These are phyloP conservation scores for Musa balbisiana DNA, from an alignment of 202 grass and related monocot genomes.

Conservation along the genomic window DNA sequence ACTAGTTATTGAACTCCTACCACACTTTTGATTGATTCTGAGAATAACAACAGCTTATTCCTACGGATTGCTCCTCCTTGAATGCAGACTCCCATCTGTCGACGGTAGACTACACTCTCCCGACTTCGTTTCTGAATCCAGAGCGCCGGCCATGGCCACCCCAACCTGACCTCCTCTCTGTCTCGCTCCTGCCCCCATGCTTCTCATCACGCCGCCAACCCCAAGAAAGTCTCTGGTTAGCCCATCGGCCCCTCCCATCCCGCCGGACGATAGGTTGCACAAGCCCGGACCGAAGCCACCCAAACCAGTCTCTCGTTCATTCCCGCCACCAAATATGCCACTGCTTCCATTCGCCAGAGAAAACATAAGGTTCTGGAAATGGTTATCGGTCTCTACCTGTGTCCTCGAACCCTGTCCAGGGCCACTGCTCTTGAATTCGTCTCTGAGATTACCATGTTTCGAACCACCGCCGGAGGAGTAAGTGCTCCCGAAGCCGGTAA, in stretches of 20 bases:
- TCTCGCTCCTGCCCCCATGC: too few relatives aligned
- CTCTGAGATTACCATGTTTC: not conserved
- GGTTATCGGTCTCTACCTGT: constrained; percentile 36
- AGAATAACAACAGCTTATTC: too few relatives aligned
- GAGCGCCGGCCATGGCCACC: too few relatives aligned
- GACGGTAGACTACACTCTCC: too few relatives aligned
- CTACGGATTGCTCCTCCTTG: too few relatives aligned
- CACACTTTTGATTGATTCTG: too few relatives aligned
- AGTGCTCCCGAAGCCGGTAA: constrained; percentile 28
- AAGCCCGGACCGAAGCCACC: constrained; percentile 55
- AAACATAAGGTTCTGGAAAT: constrained; percentile 80
- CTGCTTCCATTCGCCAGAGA: constrained; percentile 46
- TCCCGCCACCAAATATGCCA: constrained; percentile 29
- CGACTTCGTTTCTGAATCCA: too few relatives aligned
- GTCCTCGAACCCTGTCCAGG: constrained; percentile 3
- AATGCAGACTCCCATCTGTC: too few relatives aligned
- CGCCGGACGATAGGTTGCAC: constrained; percentile 33
- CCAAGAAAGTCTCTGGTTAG: constrained; percentile 90
- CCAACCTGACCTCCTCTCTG: too few relatives aligned
- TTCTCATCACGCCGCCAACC: constrained; percentile 33
- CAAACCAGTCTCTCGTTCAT: constrained; percentile 8
- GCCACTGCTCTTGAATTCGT: constrained; percentile 5
- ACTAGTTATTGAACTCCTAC: too few relatives aligned
- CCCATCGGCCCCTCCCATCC: constrained; percentile 16
- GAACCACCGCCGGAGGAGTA: constrained; percentile 15